Evolutionary conservation across 371 early-diverging fungal genomes (phyloP).

Genomic region (Parasitella parasitica): DNA sequence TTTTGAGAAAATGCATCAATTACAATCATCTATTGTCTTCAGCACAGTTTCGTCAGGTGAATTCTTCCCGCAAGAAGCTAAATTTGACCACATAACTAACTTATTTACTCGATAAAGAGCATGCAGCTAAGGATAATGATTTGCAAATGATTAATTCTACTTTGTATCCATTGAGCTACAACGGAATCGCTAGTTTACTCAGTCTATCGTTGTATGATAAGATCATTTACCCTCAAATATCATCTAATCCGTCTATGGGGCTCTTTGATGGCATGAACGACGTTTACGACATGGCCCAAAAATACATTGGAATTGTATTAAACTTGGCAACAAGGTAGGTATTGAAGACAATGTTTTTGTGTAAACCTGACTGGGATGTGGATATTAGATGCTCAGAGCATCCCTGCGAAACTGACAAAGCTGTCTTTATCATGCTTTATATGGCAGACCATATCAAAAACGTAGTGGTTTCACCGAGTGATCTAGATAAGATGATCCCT

Average conservation of each 20-base stretch:
- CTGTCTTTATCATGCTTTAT: conserved; percentile 12
- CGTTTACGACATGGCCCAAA: neutral
- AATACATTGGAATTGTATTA: conserved; percentile 12
- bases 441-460: conserved; percentile 15
- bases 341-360: neutral
- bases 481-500: conserved; percentile 9
- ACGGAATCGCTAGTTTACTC: conserved; percentile 12
- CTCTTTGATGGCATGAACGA: neutral
- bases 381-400: neutral
- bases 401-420: conserved; percentile 13
- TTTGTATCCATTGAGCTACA: conserved; percentile 13
- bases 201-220: conserved; percentile 12
- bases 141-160: conserved; percentile 22
- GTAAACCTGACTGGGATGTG: neutral
- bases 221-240: neutral
- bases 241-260: neutral
- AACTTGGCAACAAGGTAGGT: conserved; percentile 9
- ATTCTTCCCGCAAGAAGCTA: neutral
- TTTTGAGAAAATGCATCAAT: conserved; percentile 1
- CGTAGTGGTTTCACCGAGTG: neutral
- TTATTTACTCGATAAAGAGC: neutral
- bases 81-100: neutral
- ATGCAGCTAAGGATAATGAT: conserved; percentile 8
- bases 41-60: neutral
- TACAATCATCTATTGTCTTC: neutral